phyloP scores from a whole-genome alignment of 805 yeast genomes.

The Pichia californica region DNA sequence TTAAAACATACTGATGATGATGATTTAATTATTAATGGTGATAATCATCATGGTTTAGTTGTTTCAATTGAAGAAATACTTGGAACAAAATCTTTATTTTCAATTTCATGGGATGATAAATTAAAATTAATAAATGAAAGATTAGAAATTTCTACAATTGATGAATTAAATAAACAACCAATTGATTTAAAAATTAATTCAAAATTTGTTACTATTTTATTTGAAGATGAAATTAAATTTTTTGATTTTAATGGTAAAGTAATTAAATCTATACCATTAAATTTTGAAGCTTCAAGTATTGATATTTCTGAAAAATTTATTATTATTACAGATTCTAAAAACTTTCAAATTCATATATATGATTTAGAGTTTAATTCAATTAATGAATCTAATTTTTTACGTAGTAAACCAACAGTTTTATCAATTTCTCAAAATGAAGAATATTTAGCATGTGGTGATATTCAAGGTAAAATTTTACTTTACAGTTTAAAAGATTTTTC shows the following conservation, averaged over 20 bases:
- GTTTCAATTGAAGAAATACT: constrained; percentile 37
- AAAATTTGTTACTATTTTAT: constrained; percentile 36
- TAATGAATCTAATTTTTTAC: constrained; percentile 35
- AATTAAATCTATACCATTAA: constrained; percentile 26
- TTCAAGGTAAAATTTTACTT: constrained; percentile 77
- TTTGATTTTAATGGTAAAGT: constrained; percentile 29
- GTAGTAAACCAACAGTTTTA: constrained; percentile 58
- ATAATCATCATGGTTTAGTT: constrained; percentile 59
- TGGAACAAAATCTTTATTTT: constrained; percentile 22
- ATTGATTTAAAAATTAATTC: constrained; percentile 31
- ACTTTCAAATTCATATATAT: constrained; percentile 37
- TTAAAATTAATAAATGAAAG: constrained; percentile 36
- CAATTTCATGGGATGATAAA: constrained; percentile 84
- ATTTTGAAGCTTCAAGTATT: constrained; percentile 39
- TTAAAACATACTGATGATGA: constrained; percentile 47
- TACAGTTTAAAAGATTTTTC: constrained; percentile 49
- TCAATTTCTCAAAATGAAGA: constrained; percentile 65
- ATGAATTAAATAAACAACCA: constrained; percentile 44
- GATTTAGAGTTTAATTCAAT: constrained; percentile 11
- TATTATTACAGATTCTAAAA: constrained; percentile 43
- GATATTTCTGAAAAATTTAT: constrained; percentile 37
- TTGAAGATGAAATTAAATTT: constrained; percentile 36
- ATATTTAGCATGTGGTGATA: constrained; percentile 79
- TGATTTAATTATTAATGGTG: constrained; percentile 32
- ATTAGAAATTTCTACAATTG: constrained; percentile 19